Evolutionary conservation across 1,284 basidiomycete genomes (phyloP).

Genomic region (Boletus sp.): DNA sequence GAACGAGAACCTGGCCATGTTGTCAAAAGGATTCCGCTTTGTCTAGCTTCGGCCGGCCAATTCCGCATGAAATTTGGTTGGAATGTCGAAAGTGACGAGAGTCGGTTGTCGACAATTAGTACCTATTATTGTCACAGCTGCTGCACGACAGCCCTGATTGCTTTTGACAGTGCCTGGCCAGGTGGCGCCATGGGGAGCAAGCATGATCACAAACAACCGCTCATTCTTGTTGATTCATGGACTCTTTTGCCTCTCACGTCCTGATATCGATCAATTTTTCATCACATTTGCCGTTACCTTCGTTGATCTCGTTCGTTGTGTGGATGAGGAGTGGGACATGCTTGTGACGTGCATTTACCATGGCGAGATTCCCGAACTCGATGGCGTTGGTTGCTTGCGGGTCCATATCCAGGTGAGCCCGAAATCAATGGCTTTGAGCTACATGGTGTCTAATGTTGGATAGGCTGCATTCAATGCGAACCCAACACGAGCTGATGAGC

Average conservation of each 20-base stretch:
- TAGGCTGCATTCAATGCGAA: slow-evolving; percentile 6
- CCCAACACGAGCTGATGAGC: slow-evolving; percentile 11
- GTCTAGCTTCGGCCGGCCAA: slow-evolving; percentile 6
- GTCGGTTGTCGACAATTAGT: slow-evolving; percentile 9
- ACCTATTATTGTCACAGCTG: neutral
- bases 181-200: slow-evolving; percentile 14
- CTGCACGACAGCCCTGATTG: neutral
- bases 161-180: slow-evolving; percentile 7
- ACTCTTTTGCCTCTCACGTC: slow-evolving; percentile 14
- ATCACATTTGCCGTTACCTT: slow-evolving; percentile 13
- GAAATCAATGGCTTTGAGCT: neutral
- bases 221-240: slow-evolving; percentile 18
- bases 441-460: neutral
- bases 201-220: slow-evolving; percentile 11
- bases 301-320: slow-evolving; percentile 4
- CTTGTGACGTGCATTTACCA: slow-evolving; percentile 4
- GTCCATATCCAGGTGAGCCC: slow-evolving; percentile 5
- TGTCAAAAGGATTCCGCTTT: slow-evolving; percentile 11
- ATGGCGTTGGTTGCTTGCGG: slow-evolving; percentile 2
- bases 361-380: slow-evolving; percentile 8
- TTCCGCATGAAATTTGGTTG: slow-evolving; percentile 14
- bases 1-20: slow-evolving; percentile 7
- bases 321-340: slow-evolving; percentile 6
- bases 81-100: slow-evolving; percentile 11
- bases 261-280: slow-evolving; percentile 10